Evolutionary conservation across 2,329 filamentous ascomycete species (phyloP), one percentile per base, ranked within the genome.

Genomic region (Pseudogymnoascus sp.): DNA sequence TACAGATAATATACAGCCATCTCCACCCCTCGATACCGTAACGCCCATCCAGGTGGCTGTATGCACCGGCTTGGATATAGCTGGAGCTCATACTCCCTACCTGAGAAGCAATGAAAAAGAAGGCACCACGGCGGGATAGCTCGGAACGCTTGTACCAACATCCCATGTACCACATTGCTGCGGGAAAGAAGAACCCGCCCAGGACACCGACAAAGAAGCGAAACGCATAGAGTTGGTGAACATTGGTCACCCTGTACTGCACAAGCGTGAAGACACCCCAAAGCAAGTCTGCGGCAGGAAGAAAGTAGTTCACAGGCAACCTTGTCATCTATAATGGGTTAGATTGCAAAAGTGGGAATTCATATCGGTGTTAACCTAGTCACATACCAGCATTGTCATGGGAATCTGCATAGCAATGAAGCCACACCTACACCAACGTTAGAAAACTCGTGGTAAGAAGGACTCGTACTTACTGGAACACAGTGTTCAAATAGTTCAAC

Each of bases 11-110:
- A 60, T 80, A 83, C 18, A 81, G 67, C 79, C 80, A 81, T 32
- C 78, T 72, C 81, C 81, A 84, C 2, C 81, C 81, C 61, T 75
- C 79, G 63, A 81, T 75, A 0, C 78, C 79, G 37, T 79, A 71
- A 60, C 75, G 67, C 7, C 80, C 80, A 25, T 78, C 74, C 72
- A 81, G 76, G 2, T 76, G 77, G 2, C 83, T 63, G 20, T 84
- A 77, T 12, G 80, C 80, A 41, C 78, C 81, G 6, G 80, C 79
- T 54, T 60, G 59, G 9, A 60, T 60, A 37, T 60, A 60, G 4
- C 59, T 39, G 3, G 59, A 54, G 11, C 59, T 57, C 59, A 60
- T 60, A 35, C 59, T 60, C 7, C 59, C 59, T 7, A 60, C 59
- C 28, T 60, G 59, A 37, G 39, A 50, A 3, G 59, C 59, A 54